Evolutionary conservation across 352 stramenopile species (phyloP).

Genomic region (Phytophthora fragariaefolia): DNA sequence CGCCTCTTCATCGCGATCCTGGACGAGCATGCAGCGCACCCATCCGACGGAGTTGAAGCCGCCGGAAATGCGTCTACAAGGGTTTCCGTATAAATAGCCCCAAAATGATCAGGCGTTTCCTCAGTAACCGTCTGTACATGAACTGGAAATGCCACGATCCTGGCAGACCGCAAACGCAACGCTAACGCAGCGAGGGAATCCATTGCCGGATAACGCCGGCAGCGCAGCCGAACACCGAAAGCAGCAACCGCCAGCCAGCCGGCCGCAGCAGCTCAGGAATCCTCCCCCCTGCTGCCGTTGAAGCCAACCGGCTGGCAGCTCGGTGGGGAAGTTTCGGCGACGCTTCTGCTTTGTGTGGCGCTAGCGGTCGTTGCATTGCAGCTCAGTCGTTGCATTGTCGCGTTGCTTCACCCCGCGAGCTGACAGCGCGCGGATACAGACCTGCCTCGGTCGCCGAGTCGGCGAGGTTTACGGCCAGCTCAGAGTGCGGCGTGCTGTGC

Average conservation of each 20-base stretch:
- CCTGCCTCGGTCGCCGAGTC: background rate
- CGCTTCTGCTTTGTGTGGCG: slow-evolving; percentile 1
- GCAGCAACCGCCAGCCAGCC: background rate
- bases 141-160: too few species aligned
- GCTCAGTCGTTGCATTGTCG: slow-evolving; percentile 3
- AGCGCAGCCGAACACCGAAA: background rate
- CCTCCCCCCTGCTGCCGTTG: too few species aligned
- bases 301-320: background rate
- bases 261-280: too few species aligned
- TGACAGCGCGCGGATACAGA: slow-evolving; percentile 2
- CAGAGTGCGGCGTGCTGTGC: background rate
- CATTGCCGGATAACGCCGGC: too few species aligned
- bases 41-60: too few species aligned
- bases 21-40: slow-evolving; percentile 26
- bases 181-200: too few species aligned
- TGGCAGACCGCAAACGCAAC: too few species aligned
- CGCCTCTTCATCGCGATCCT: slow-evolving; percentile 39
- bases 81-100: background rate
- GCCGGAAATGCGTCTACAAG: too few species aligned
- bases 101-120: background rate
- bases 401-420: background rate
- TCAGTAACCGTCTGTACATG: background rate
- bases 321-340: slow-evolving; percentile 2
- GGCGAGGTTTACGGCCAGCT: background rate
- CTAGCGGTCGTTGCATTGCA: slow-evolving; percentile 14